These are phyloP conservation scores for Panus rudis DNA, from an alignment of 768 basidiomycete species.

Conservation along the genomic window DNA sequence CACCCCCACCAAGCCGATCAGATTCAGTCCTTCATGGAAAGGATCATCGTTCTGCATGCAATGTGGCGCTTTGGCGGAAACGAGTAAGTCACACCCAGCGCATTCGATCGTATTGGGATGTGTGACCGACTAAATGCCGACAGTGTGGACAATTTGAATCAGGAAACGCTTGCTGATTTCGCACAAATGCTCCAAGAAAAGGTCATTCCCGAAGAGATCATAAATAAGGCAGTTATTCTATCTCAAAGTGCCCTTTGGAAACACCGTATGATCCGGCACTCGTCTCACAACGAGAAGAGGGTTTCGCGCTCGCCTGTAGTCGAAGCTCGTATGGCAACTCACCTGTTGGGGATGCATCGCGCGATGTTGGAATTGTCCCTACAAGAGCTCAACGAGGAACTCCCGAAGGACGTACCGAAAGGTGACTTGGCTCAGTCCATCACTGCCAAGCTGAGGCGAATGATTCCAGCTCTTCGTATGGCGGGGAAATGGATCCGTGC, in stretches of 20 bases:
- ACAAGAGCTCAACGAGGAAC: conserved; percentile 50
- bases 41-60: conserved; percentile 70
- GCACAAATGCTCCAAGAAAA: conserved; percentile 56
- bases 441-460: conserved; percentile 78
- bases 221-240: conserved; percentile 66
- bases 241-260: conserved; percentile 82
- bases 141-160: conserved; percentile 31
- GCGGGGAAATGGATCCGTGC: conserved; percentile 83
- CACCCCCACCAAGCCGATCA: conserved; percentile 28
- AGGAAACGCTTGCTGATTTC: conserved; percentile 49
- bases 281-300: conserved; percentile 11
- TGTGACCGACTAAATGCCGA: neutral
- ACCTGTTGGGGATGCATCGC: conserved; percentile 60
- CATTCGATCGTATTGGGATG: too few relatives aligned
- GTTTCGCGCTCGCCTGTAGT: conserved; percentile 18
- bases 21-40: conserved; percentile 65
- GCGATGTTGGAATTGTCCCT: conserved; percentile 60
- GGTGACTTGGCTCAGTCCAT: conserved; percentile 73
- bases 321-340: conserved; percentile 61
- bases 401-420: conserved; percentile 46
- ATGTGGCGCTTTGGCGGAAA: conserved; percentile 52
- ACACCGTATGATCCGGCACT: conserved; percentile 61
- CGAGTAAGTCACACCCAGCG: conserved; percentile 54
- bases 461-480: conserved; percentile 80
- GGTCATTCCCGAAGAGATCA: conserved; percentile 65